Evolutionary conservation across 768 basidiomycete genomes (phyloP), one percentile per base, ranked within the genome.

Genomic region (Mycena filopes): DNA sequence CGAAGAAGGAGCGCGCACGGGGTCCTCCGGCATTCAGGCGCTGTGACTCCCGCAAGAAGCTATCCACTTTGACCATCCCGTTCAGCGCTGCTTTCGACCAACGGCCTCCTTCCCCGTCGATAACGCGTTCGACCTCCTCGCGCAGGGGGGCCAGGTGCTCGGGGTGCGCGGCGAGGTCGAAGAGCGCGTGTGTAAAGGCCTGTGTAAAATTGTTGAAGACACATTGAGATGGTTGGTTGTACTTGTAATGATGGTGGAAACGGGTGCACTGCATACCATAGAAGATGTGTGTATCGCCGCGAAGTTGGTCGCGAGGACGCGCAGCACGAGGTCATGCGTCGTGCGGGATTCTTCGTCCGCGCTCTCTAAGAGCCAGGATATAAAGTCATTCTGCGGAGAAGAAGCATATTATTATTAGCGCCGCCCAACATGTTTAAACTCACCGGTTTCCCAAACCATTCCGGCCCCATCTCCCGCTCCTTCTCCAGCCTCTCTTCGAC

Each of bases 81-180:
- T 73, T 74, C 58, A 84, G 69, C 0, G 80, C 77, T 16, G 71
- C 70, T 67, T 85, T 86, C 7, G 77, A 75, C 82, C 83, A 84
- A 25, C n/a, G n/a, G n/a, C n/a, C n/a, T n/a, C 80, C 79, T 5
- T 80, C 64, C 33, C 86, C 86, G 49, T 79, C 81, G n/a, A 87
- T 50, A 66, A 87, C 84, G 63, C 84, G 86, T 65, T 87, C 86
- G 4, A 83, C 55, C 66, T 86, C 84, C 33, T 79, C 77, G 21
- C 81, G 72, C 49, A 86, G 71, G 4, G 79, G 76, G 36, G 78
- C 55, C 6, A 81, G 47, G 64, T 81, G 81, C 41, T 75, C 68
- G 41, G 70, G 76, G 59, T 59, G 69, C 53, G 60, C 55, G 0
- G 79, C 79, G 0, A 85, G 75, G 51, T 79, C 67, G 63, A 77